Base-by-base conservation (phyloP, 2,329 filamentous ascomycete genomes). In the Ramichloridium luteum region DNA sequence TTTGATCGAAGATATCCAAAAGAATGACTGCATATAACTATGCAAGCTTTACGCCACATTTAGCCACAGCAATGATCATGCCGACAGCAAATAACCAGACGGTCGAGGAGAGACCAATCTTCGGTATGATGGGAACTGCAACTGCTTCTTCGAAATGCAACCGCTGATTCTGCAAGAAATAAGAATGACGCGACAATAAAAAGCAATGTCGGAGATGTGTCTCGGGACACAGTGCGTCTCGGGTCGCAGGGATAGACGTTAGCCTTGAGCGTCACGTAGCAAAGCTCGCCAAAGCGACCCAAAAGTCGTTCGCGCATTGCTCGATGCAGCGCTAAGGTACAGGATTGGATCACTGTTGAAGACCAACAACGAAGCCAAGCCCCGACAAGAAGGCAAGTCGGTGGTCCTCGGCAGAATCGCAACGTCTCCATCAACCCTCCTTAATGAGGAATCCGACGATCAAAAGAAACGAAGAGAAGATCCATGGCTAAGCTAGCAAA, bases 241-340 rank as follows among this genome's bases (percentile, higher is more conserved):
- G 20, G 20, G 20, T 8, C 20, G n/a, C 20, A 23, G 20, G 20
- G 20, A 23, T 23, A n/a, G 20, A 23, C 20, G 20, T 23, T 23
- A 23, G n/a, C n/a, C 20, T 49, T 30, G 15, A 36, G 26, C 48
- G 39, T 22, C 43, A 46, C 30, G 16, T 48, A 39, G 32, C 45
- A 36, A 52, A 49, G 40, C 35, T 40, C 14, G 27, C 35, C 12
- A 40, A 43, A 38, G 49, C 51, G 23, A 41, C 45, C 37, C 18
- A 49, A 39, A 44, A 31, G 20, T 47, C 33, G n/a, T 43, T 49
- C 39, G 43, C 45, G 14, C 16, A 46, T 32, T 15, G 30, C 36
- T 39, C 44, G 28, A 42, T 56, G 14, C 44, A 47, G 26, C 27
- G 50, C 28, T 39, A 56, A n/a, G n/a, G n/a, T n/a, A n/a, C n/a